Conservation (phyloP, 2,329 filamentous ascomycete species). For the Orbilia oligospora region DNA sequence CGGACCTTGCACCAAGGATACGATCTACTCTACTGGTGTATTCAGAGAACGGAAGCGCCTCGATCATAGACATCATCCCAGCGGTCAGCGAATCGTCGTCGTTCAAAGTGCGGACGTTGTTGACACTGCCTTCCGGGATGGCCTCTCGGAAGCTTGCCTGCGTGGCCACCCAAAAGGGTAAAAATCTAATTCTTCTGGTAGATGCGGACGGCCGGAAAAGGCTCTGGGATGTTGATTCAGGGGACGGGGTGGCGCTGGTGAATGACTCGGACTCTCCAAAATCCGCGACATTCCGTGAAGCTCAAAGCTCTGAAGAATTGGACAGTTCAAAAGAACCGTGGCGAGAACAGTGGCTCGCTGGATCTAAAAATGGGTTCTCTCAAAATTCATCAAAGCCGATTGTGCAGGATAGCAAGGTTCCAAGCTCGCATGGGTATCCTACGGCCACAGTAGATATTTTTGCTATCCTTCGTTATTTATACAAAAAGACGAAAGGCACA, state of each 20-base stretch:
- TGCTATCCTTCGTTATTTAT: constrained; percentile 49
- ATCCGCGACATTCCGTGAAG: constrained; percentile 46
- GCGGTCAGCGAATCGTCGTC: constrained; percentile 62
- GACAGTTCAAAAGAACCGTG: constrained; percentile 55
- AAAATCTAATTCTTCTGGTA: constrained; percentile 57
- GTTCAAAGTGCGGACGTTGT: constrained; percentile 61
- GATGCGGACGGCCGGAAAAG: constrained; percentile 51
- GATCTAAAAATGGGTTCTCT: constrained; percentile 13
- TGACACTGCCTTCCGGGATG: constrained; percentile 55
- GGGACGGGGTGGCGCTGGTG: constrained; percentile 33
- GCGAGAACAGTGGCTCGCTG: constrained; percentile 42
- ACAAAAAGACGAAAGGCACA: constrained; percentile 28
- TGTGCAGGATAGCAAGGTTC: constrained; percentile 44
- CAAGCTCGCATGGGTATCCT: constrained; percentile 51
- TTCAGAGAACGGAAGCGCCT: constrained; percentile 62
- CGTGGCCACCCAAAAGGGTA: constrained; percentile 62
- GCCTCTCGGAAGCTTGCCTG: constrained; percentile 47
- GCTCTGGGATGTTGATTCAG: constrained; percentile 57
- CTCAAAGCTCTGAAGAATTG: constrained; percentile 27
- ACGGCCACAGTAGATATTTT: constrained; percentile 56
- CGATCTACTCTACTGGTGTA: constrained; percentile 62
- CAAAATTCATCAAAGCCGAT: constrained; percentile 33
- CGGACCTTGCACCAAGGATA: constrained; percentile 62
- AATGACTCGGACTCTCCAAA: constrained; percentile 48
- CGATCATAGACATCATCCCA: constrained; percentile 63